These are phyloP conservation scores for Endogone sp. DNA, from an alignment of 192 early-diverging fungal genomes.

Conservation along the genomic window DNA sequence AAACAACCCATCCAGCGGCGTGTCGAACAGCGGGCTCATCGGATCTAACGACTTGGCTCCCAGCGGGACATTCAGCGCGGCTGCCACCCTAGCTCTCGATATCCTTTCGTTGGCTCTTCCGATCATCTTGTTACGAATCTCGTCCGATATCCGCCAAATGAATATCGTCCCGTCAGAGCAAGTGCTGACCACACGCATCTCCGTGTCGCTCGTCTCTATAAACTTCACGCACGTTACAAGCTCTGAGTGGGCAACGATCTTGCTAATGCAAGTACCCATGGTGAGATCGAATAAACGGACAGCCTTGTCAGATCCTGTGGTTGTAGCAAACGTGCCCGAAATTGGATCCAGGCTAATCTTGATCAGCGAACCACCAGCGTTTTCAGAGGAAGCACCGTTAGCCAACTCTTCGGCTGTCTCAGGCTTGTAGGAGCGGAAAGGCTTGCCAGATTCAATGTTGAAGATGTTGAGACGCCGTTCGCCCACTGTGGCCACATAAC, in stretches of 20 bases:
- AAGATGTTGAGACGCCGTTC: conserved; percentile 65
- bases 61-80: no score
- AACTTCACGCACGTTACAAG: conserved; percentile 70
- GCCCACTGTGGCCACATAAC: conserved; percentile 60
- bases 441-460: conserved; percentile 61
- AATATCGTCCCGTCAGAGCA: conserved; percentile 73
- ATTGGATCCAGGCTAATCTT: conserved; percentile 66
- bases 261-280: conserved; percentile 53
- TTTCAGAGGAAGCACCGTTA: conserved; percentile 15
- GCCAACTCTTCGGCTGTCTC: conserved; percentile 44
- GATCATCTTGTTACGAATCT: conserved; percentile 29
- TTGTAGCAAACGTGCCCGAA: conserved; percentile 59
- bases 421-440: conserved; percentile 50
- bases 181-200: conserved; percentile 56
- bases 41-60: no score
- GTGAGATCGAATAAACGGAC: conserved; percentile 69
- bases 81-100: conserved; percentile 9
- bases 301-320: conserved; percentile 63
- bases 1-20: not conserved
- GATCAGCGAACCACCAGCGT: conserved; percentile 53
- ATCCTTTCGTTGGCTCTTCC: conserved; percentile 16
- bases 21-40: no score
- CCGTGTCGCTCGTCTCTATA: conserved; percentile 6
- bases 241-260: conserved; percentile 66
- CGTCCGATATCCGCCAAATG: conserved; percentile 62